A percentile compares a stretch with the other conserved stretches of the same genome.
Conservation (phyloP, 768 basidiomycete genomes). For the Amylocystis lapponica region DNA sequence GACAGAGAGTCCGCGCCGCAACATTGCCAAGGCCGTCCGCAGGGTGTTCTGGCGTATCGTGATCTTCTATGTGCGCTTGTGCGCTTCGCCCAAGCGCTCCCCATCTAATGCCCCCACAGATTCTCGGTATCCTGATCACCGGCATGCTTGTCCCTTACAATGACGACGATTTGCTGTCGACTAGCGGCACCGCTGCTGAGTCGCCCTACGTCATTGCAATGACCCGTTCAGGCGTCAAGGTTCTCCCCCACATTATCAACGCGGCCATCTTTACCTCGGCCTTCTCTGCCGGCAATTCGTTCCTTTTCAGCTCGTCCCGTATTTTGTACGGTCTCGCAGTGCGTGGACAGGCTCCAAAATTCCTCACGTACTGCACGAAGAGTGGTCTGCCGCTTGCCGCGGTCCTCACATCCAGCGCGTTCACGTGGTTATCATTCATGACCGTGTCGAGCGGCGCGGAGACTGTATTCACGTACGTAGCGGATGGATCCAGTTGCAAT, state of each 20-base stretch:
- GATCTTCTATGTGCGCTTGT: conserved; percentile 57
- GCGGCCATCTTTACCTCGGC: conserved; percentile 65
- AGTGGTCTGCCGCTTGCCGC: conserved; percentile 43
- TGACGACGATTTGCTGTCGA: conserved; percentile 45
- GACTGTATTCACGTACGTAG: conserved; percentile 49
- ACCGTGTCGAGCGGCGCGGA: conserved; percentile 48
- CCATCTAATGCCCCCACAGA: conserved; percentile 26
- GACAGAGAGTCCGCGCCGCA: conserved; percentile 70
- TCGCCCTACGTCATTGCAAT: conserved; percentile 88
- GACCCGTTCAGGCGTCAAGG: conserved; percentile 62
- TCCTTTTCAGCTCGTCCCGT: conserved; percentile 48
- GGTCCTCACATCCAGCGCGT: conserved; percentile 28
- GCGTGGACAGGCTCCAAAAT: conserved; percentile 32
- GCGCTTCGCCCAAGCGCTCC: not conserved
- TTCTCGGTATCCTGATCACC: conserved; percentile 65
- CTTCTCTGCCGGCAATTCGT: conserved; percentile 68
- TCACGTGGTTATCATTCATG: conserved; percentile 56
- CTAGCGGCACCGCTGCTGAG: conserved; percentile 59
- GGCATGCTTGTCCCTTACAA: conserved; percentile 77
- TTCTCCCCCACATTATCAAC: conserved; percentile 50
- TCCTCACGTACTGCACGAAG: conserved; percentile 44
- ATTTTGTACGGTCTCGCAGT: conserved; percentile 33
- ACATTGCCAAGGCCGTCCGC: conserved; percentile 70
- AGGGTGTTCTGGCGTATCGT: conserved; percentile 79
- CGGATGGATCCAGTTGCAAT: not conserved